Base-by-base conservation (phyloP, 306 rosid species). In the Castanea sativa region DNA sequence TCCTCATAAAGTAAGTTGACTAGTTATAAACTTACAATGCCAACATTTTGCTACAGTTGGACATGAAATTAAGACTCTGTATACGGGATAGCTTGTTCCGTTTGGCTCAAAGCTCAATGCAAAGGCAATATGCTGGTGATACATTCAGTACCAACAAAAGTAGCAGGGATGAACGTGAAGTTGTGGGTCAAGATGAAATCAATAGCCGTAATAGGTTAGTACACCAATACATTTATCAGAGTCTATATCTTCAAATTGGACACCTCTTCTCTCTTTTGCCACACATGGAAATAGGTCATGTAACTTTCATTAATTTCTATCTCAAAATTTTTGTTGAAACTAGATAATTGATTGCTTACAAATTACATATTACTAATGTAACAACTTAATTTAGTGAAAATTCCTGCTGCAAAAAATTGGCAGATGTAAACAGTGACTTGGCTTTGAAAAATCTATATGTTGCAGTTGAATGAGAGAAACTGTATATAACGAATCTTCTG, bases 51-150 rank as follows among this genome's bases (percentile, higher is more conserved):
- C 73, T 88, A 78, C 96, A 95, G 99, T 84, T 95, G 90, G 98
- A 95, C 83, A 73, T 90, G 85, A 79, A 85, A 78, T 83, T 87
- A 82, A 86, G 99, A 81, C 77, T 91, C 52, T 86, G 93, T 85
- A 89, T 93, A 82, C 84, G 94, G 84, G 96, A 93, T 83, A 95
- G 99, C 87, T 83, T 95, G 89, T 88, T 86, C 85, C 92, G 99
- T 80, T 84, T 95, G 91, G 93, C 98, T 75, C 90, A 90, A 80
- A 92, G 98, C 80, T 92, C 97, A 79, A 81, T 29, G 77, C 91
- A 83, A 80, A 90, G 99, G 87, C 89, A 86, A 78, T 82, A 73
- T 85, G 74, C 85, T 73, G 87, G 81, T 77, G 92, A 91, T 65
- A 92, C 92, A 61, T 74, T 88, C 80, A 89, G 90, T 73, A 80